Evolutionary conservation across 345 rosid genomes (phyloP).

Genomic region (Capsella bursapastoris): DNA sequence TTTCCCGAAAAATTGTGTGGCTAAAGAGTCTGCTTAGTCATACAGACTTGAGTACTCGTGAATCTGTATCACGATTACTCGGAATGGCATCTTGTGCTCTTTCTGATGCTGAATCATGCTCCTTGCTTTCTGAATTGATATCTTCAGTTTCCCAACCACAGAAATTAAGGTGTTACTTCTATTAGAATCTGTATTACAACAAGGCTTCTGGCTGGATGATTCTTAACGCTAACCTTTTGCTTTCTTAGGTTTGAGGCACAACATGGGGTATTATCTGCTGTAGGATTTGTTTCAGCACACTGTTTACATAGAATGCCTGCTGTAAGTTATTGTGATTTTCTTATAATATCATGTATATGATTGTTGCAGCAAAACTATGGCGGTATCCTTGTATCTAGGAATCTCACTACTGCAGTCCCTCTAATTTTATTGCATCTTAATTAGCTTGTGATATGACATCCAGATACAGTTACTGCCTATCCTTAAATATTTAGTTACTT

Average conservation of each 20-base stretch:
- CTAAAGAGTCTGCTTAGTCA: constrained; percentile 80
- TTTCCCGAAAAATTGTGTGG: constrained; percentile 70
- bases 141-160: constrained; percentile 53
- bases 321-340: constrained; percentile 53
- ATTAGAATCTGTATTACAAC: constrained; percentile 17
- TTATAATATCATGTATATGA: not conserved
- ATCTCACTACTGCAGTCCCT: constrained; percentile 5
- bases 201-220: constrained; percentile 20
- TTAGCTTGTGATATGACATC: constrained; percentile 28
- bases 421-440: constrained; percentile 24
- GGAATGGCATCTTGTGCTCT: constrained; percentile 92
- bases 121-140: constrained; percentile 65
- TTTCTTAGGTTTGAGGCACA: constrained; percentile 77
- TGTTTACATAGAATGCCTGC: constrained; percentile 55
- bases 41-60: constrained; percentile 84
- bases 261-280: constrained; percentile 78
- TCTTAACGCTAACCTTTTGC: constrained; percentile 30
- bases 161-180: constrained; percentile 64
- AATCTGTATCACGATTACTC: constrained; percentile 84
- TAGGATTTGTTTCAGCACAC: constrained; percentile 85
- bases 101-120: constrained; percentile 55
- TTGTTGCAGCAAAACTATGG: constrained; percentile 9
- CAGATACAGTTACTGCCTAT: constrained; percentile 4
- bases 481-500: constrained; percentile 24
- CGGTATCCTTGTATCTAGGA: constrained; percentile 8